These are phyloP conservation scores for Candida lessepsii DNA, from an alignment of 805 yeast species.

Conservation along the genomic window DNA sequence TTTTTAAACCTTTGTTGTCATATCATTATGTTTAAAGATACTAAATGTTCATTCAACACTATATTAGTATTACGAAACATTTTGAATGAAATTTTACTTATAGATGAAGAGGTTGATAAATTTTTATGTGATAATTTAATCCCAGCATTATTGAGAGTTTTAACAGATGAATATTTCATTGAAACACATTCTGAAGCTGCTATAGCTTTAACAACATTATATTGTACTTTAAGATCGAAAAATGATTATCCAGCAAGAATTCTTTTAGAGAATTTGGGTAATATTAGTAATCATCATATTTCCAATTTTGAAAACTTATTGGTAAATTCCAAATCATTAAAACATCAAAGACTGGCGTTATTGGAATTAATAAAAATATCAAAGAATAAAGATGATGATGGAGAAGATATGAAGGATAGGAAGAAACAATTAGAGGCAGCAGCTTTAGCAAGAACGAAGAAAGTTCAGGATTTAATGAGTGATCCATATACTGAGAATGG, in stretches of 20 bases:
- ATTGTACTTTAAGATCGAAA: conserved; percentile 68
- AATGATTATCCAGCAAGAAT: conserved; percentile 67
- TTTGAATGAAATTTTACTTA: conserved; percentile 63
- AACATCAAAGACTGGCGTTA: conserved; percentile 79
- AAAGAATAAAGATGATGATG: conserved; percentile 40
- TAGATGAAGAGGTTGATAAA: conserved; percentile 73
- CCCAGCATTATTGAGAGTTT: conserved; percentile 63
- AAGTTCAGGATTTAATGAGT: conserved; percentile 56
- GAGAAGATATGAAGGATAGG: conserved; percentile 47
- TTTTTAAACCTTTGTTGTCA: conserved; percentile 73
- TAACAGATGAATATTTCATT: conserved; percentile 71
- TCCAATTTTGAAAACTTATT: conserved; percentile 63
- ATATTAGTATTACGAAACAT: conserved; percentile 76
- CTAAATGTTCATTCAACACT: conserved; percentile 89
- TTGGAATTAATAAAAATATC: conserved; percentile 71
- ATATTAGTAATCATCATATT: conserved; percentile 55
- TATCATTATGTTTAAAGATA: conserved; percentile 78
- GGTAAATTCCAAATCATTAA: conserved; percentile 61
- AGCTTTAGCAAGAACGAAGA: conserved; percentile 44
- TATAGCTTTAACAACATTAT: conserved; percentile 78
- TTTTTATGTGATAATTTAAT: conserved; percentile 64
- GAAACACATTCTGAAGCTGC: conserved; percentile 93
- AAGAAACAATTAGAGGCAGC: conserved; percentile 55
- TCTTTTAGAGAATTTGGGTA: conserved; percentile 53
- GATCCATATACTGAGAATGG: conserved; percentile 72